phyloP scores from a whole-genome alignment of 768 basidiomycete genomes.

The Bullera alba region DNA sequence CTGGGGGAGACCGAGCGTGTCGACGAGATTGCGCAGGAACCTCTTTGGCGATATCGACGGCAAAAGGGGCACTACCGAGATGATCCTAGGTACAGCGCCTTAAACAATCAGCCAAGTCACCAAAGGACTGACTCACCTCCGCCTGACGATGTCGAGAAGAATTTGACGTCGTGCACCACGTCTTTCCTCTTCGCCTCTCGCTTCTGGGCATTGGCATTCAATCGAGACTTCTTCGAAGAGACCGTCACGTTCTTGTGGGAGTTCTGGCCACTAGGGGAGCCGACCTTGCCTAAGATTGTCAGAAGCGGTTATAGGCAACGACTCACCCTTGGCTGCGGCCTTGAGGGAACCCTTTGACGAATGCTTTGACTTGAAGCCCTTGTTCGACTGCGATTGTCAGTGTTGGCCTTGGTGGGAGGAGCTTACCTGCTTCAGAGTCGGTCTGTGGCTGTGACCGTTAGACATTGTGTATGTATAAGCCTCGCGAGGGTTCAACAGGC shows the following conservation, averaged over 20 bases:
- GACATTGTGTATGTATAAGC: no score
- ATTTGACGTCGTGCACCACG: slow-evolving; percentile 74
- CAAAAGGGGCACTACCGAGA: slow-evolving; percentile 78
- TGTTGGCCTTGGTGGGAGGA: not conserved
- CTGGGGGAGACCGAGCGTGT: slow-evolving; percentile 55
- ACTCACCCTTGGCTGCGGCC: slow-evolving; percentile 71
- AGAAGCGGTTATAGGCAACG: not conserved
- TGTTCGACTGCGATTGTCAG: slow-evolving; percentile 61
- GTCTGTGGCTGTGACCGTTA: slow-evolving; percentile 60
- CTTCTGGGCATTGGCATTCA: slow-evolving; percentile 53
- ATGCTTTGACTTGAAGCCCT: slow-evolving; percentile 85
- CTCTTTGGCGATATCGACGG: slow-evolving; percentile 56
- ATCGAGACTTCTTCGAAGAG: slow-evolving; percentile 34
- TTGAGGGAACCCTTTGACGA: slow-evolving; percentile 76
- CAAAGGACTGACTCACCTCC: slow-evolving; percentile 48
- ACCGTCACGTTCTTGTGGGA: slow-evolving; percentile 49
- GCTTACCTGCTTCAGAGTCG: slow-evolving; percentile 76
- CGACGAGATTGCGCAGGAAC: slow-evolving; percentile 57
- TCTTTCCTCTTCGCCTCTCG: slow-evolving; percentile 71
- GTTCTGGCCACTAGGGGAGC: slow-evolving; percentile 30
- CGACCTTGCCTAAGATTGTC: slow-evolving; percentile 51
- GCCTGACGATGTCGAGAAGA: slow-evolving; percentile 38
- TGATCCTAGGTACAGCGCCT: slow-evolving; percentile 59
- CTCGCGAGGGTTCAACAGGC: no score
- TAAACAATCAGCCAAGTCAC: slow-evolving; percentile 57